phyloP scores from a whole-genome alignment of 179 eudicot genomes.

The Spinacia oleracea region DNA sequence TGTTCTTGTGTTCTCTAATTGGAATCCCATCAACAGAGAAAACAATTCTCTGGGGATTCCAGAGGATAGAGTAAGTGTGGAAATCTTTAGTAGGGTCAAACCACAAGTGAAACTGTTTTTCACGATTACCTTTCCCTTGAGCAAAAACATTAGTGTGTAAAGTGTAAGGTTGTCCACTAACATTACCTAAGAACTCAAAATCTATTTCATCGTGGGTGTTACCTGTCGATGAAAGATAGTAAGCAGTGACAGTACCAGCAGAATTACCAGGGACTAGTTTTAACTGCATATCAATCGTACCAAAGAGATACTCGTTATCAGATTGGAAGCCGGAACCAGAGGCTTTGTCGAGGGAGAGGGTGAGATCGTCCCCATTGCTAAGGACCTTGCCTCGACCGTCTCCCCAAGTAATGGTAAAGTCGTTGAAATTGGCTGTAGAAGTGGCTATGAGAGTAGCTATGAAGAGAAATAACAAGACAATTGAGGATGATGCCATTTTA shows the following conservation, averaged over 20 bases:
- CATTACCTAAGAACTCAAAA: constrained; percentile 30
- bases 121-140: constrained; percentile 27
- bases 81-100: constrained; percentile 26
- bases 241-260: constrained; percentile 30
- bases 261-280: constrained; percentile 28
- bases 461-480: constrained; percentile 1
- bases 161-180: constrained; percentile 20
- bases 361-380: constrained; percentile 17
- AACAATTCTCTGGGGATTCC: constrained; percentile 27
- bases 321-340: constrained; percentile 22
- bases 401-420: constrained; percentile 19
- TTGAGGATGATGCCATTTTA: not conserved
- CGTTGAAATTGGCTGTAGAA: constrained; percentile 19
- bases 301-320: constrained; percentile 21
- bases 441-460: not conserved
- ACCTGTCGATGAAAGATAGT: constrained; percentile 24
- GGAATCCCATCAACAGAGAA: constrained; percentile 28
- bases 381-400: constrained; percentile 25
- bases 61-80: constrained; percentile 28
- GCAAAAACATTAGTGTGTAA: constrained; percentile 28
- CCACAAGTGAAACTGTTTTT: constrained; percentile 31
- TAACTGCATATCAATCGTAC: constrained; percentile 19
- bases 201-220: constrained; percentile 27
- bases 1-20: constrained; percentile 26
- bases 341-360: constrained; percentile 24